Conservation (phyloP, 345 rosid genomes). For the Raphanus raphanistrum region DNA sequence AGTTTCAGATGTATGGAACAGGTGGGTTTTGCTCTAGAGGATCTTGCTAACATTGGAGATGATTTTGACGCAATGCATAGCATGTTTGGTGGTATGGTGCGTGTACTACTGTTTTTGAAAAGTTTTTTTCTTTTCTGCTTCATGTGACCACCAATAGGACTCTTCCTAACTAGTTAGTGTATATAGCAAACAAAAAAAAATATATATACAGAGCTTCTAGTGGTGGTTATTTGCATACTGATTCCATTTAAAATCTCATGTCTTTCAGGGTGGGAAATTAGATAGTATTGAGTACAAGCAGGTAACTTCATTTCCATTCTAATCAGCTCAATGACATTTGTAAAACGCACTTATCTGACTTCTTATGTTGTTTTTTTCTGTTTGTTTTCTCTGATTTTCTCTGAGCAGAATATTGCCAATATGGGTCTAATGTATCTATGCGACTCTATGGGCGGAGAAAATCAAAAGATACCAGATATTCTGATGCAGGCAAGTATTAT, state of each 20-base stretch:
- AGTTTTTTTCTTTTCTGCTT: neutral
- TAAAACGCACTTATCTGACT: neutral
- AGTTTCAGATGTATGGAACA: neutral
- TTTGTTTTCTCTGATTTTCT: neutral
- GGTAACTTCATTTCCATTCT: conserved; percentile 44
- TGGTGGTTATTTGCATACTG: conserved; percentile 23
- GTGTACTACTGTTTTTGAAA: conserved; percentile 24
- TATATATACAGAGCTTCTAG: neutral
- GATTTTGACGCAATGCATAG: conserved; percentile 58
- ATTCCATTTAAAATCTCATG: neutral
- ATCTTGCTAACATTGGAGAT: neutral
- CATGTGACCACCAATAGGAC: neutral
- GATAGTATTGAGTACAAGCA: conserved; percentile 76
- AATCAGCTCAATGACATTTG: neutral
- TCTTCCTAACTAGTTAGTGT: neutral
- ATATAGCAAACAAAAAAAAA: neutral
- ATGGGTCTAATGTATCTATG: conserved; percentile 49
- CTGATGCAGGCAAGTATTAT: conserved; percentile 45
- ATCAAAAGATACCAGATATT: conserved; percentile 40
- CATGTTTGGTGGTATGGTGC: conserved; percentile 71
- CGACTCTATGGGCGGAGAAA: conserved; percentile 45
- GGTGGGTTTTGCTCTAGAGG: neutral
- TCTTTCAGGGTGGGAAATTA: conserved; percentile 78
- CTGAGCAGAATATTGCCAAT: conserved; percentile 48
- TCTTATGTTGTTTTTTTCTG: neutral